Conservation (phyloP, 768 basidiomycete genomes). For the Cyclocybe aegerita region DNA sequence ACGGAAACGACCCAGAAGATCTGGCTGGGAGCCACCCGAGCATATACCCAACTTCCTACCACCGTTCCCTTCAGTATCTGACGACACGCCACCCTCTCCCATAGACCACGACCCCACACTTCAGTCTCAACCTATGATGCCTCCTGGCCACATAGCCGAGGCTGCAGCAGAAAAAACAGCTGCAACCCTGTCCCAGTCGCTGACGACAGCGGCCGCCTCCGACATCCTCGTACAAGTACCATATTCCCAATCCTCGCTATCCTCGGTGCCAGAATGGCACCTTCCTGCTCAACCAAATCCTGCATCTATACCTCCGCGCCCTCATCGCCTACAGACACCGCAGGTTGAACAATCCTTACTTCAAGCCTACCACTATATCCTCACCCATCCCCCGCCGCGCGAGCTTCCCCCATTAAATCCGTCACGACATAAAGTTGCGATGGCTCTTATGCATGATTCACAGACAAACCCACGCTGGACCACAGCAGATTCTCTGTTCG, state of each 20-base stretch:
- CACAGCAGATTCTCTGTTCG: constrained; percentile 63
- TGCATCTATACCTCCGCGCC: constrained; percentile 15
- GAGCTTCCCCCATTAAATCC: constrained; percentile 52
- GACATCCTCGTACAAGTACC: constrained; percentile 74
- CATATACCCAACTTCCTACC: constrained; percentile 69
- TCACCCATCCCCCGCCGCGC: constrained; percentile 64
- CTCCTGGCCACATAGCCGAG: constrained; percentile 30
- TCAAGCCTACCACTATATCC: constrained; percentile 73
- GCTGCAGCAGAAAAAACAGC: constrained; percentile 36
- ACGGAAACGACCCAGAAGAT: constrained; percentile 55
- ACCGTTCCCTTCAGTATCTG: constrained; percentile 53
- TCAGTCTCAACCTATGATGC: constrained; percentile 33
- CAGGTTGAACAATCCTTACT: constrained; percentile 65
- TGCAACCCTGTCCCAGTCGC: constrained; percentile 38
- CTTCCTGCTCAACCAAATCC: constrained; percentile 43
- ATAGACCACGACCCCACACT: constrained; percentile 27
- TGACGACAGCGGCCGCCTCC: constrained; percentile 54
- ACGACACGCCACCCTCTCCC: constrained; percentile 28
- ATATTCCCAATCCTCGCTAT: constrained; percentile 71
- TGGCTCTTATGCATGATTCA: constrained; percentile 61
- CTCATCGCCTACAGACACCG: constrained; percentile 42
- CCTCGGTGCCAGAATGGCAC: constrained; percentile 67
- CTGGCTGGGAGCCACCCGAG: constrained; percentile 59
- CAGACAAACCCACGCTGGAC: constrained; percentile 68
- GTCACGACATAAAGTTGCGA: constrained; percentile 72